Percentiles rank a stretch among this genome's conserved stretches.
Evolutionary conservation across 805 yeast genomes (phyloP).

Genomic region (Candida xyloterini): DNA sequence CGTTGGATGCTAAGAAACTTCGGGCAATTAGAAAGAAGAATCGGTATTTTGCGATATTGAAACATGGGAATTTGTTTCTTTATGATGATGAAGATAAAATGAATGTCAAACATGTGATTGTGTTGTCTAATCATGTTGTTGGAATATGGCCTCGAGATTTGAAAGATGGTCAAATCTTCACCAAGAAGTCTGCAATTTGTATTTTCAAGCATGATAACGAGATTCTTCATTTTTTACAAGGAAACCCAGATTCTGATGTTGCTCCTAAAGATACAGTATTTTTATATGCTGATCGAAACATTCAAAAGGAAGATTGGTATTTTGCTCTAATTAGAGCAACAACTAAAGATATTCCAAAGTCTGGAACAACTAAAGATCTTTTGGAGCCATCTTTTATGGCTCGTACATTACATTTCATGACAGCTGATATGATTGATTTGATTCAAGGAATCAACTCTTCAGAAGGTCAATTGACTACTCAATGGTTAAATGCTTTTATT

Average conservation of each 20-base stretch:
- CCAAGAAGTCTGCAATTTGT: slow-evolving; percentile 77
- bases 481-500: slow-evolving; percentile 86
- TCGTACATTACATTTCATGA: slow-evolving; percentile 65
- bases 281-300: slow-evolving; percentile 72
- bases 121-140: slow-evolving; percentile 65
- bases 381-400: slow-evolving; percentile 67
- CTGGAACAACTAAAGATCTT: slow-evolving; percentile 26
- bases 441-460: slow-evolving; percentile 77
- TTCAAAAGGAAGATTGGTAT: slow-evolving; percentile 91
- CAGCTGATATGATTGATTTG: slow-evolving; percentile 67
- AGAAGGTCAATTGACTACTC: slow-evolving; percentile 76
- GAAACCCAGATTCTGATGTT: slow-evolving; percentile 21
- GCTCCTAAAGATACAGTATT: slow-evolving; percentile 46
- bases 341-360: slow-evolving; percentile 36
- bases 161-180: slow-evolving; percentile 74
- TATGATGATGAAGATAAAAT: slow-evolving; percentile 66
- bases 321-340: slow-evolving; percentile 80
- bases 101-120: slow-evolving; percentile 75
- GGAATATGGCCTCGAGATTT: slow-evolving; percentile 81
- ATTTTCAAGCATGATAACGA: slow-evolving; percentile 52
- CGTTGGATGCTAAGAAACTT: slow-evolving; percentile 36
- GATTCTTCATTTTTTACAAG: slow-evolving; percentile 42
- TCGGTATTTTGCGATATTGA: slow-evolving; percentile 64
- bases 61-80: slow-evolving; percentile 86
- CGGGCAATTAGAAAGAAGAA: slow-evolving; percentile 49